These are phyloP conservation scores for Beauveria pseudobassiana DNA, from an alignment of 2,329 filamentous ascomycete genomes.

Conservation along the genomic window DNA sequence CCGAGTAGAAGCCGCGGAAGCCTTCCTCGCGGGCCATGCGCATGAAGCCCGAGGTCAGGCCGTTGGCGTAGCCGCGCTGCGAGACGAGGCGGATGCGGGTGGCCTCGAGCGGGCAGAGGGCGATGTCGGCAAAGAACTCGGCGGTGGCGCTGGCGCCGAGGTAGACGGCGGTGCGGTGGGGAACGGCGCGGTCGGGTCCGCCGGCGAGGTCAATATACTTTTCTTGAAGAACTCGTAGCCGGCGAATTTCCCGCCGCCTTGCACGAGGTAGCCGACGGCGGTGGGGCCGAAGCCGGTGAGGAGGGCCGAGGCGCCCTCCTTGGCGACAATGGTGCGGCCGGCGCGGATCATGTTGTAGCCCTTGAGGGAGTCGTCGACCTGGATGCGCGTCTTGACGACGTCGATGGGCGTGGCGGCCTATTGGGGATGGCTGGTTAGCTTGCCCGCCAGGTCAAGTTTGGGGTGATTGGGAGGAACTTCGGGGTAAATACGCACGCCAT, in stretches of 20 bases:
- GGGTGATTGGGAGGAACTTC: not conserved
- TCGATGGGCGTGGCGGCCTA: conserved; percentile 47
- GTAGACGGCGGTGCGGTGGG: conserved; percentile 54
- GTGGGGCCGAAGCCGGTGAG: conserved; percentile 81
- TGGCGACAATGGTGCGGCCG: conserved; percentile 68
- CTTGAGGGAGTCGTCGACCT: conserved; percentile 80
- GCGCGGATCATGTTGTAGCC: conserved; percentile 76
- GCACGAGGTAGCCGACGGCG: conserved; percentile 79
- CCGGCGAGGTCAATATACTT: conserved; percentile 66
- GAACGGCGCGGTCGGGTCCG: conserved; percentile 36
- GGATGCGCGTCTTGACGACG: conserved; percentile 87
- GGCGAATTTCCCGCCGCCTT: conserved; percentile 85
- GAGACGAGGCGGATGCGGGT: conserved; percentile 73
- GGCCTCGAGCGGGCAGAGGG: conserved; percentile 85
- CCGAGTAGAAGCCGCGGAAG: conserved; percentile 78
- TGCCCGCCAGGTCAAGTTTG: not conserved
- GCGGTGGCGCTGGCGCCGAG: conserved; percentile 62
- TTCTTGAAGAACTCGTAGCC: conserved; percentile 96
- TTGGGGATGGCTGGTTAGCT: not conserved
- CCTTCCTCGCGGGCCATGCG: conserved; percentile 73
- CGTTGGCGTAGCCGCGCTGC: conserved; percentile 68
- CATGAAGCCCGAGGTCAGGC: conserved; percentile 62
- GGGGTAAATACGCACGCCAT: conserved; percentile 33
- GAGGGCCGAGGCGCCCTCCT: conserved; percentile 72
- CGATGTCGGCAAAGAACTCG: conserved; percentile 68